Conservation (phyloP, 148 eudicot genomes). For the Camellia granthamiana region DNA sequence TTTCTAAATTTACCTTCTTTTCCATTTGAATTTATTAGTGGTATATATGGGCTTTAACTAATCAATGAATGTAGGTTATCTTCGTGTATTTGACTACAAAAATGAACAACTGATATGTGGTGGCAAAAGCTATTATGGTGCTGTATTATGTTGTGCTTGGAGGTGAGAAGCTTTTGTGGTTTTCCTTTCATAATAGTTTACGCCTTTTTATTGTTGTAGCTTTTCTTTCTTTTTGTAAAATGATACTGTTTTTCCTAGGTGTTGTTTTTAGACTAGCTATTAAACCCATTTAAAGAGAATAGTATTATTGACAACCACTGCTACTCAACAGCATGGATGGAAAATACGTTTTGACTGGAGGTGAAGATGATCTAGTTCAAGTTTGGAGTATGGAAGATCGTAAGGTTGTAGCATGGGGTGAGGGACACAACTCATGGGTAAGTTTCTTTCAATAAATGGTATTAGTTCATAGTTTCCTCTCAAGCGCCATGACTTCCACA, state of each 20-base stretch:
- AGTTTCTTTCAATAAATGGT: slow-evolving; percentile 17
- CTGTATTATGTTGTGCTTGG: slow-evolving; percentile 65
- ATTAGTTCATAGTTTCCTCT: not conserved
- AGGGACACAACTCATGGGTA: slow-evolving; percentile 96
- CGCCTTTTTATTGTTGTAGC: no score
- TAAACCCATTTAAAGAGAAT: not conserved
- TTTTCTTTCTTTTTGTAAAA: not conserved
- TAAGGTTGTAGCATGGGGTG: slow-evolving; percentile 93
- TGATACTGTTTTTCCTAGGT: not conserved
- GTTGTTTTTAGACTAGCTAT: not conserved
- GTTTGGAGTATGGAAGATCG: slow-evolving; percentile 97
- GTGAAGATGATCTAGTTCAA: slow-evolving; percentile 95
- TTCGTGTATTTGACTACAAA: slow-evolving; percentile 58
- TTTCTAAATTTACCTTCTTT: not conserved
- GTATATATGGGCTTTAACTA: not conserved
- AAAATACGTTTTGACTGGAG: slow-evolving; percentile 81
- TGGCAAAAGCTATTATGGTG: slow-evolving; percentile 69
- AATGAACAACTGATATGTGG: slow-evolving; percentile 63
- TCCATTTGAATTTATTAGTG: not conserved
- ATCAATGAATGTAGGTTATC: slow-evolving; percentile 39
- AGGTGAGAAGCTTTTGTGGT: slow-evolving; percentile 32
- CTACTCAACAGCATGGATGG: slow-evolving; percentile 62
- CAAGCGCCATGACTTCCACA: not conserved
- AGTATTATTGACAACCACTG: slow-evolving; percentile 12
- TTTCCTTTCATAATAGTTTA: no score